These are phyloP conservation scores for Ascochyta clinopodiicola DNA, from an alignment of 2,329 filamentous ascomycete species.

Conservation along the genomic window DNA sequence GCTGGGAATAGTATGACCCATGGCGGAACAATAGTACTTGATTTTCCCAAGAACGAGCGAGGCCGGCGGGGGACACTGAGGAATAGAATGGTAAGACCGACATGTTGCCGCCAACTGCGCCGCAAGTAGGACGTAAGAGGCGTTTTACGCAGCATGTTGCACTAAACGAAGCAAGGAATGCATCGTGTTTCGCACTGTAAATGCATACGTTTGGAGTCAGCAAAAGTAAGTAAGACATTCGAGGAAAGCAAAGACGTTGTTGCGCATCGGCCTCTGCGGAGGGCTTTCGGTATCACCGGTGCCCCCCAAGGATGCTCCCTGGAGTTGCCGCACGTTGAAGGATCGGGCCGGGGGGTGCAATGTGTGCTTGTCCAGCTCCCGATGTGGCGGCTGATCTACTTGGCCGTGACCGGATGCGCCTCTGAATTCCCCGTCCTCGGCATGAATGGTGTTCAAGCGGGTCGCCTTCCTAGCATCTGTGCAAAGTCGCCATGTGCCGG, in stretches of 20 bases:
- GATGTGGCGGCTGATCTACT: conserved; percentile 18
- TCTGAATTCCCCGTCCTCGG: conserved; percentile 9
- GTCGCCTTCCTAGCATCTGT: background rate
- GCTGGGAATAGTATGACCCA: background rate
- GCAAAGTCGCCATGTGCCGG: background rate
- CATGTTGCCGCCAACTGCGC: conserved; percentile 4
- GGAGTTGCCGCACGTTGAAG: conserved; percentile 16
- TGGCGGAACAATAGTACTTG: background rate
- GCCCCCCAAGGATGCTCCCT: conserved; percentile 13
- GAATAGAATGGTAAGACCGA: background rate
- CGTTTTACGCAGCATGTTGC: conserved; percentile 13
- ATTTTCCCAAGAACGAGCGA: background rate
- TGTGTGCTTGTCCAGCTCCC: conserved; percentile 9
- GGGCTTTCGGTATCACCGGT: conserved; percentile 4
- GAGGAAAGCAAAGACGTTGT: conserved; percentile 14
- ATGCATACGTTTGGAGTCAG: conserved; percentile 2
- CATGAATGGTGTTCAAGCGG: background rate
- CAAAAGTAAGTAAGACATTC: conserved; percentile 15
- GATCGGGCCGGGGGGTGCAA: conserved; percentile 16
- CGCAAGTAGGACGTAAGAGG: background rate
- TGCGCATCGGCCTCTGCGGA: background rate
- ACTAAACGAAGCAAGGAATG: conserved; percentile 15
- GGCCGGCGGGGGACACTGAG: background rate
- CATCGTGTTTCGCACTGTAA: conserved; percentile 11
- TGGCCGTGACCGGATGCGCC: conserved; percentile 7